Evolutionary conservation across 2,329 filamentous ascomycete species (phyloP).

Genomic region (Botrytis pseudocinerea): DNA sequence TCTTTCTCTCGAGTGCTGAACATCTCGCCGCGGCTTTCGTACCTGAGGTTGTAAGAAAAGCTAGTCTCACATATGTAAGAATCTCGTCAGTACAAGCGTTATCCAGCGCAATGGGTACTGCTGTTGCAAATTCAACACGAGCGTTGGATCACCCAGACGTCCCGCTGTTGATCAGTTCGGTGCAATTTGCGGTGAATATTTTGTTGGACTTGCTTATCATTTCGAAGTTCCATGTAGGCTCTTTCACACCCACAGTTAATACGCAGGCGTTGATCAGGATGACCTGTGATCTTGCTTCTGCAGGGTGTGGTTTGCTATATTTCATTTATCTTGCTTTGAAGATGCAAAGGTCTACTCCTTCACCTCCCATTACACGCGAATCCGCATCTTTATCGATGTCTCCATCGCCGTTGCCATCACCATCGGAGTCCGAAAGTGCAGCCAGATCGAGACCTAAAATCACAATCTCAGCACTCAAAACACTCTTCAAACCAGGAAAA

Average conservation of each 20-base stretch:
- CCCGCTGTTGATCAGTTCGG: slow-evolving; percentile 62
- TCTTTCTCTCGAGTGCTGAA: slow-evolving; percentile 55
- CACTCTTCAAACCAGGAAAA: slow-evolving; percentile 57
- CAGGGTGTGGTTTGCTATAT: slow-evolving; percentile 58
- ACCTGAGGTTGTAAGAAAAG: slow-evolving; percentile 55
- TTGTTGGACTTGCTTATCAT: slow-evolving; percentile 65
- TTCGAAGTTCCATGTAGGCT: slow-evolving; percentile 62
- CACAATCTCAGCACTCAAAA: slow-evolving; percentile 47
- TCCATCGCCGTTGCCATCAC: neutral
- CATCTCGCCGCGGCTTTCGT: slow-evolving; percentile 63
- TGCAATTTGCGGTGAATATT: slow-evolving; percentile 67
- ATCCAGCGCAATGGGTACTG: slow-evolving; percentile 61
- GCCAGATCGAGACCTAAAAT: slow-evolving; percentile 40
- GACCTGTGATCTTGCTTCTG: slow-evolving; percentile 58
- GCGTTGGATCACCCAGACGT: slow-evolving; percentile 70
- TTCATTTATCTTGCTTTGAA: slow-evolving; percentile 48
- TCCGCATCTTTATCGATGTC: neutral
- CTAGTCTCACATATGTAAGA: slow-evolving; percentile 63
- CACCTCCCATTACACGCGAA: neutral
- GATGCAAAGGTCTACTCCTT: slow-evolving; percentile 22
- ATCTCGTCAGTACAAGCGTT: slow-evolving; percentile 64
- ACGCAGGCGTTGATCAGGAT: slow-evolving; percentile 65
- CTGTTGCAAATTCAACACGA: slow-evolving; percentile 60
- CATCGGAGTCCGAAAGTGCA: neutral
- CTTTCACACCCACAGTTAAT: slow-evolving; percentile 57